Evolutionary conservation across 345 rosid genomes (phyloP).

Genomic region (Dovyalis caffra): DNA sequence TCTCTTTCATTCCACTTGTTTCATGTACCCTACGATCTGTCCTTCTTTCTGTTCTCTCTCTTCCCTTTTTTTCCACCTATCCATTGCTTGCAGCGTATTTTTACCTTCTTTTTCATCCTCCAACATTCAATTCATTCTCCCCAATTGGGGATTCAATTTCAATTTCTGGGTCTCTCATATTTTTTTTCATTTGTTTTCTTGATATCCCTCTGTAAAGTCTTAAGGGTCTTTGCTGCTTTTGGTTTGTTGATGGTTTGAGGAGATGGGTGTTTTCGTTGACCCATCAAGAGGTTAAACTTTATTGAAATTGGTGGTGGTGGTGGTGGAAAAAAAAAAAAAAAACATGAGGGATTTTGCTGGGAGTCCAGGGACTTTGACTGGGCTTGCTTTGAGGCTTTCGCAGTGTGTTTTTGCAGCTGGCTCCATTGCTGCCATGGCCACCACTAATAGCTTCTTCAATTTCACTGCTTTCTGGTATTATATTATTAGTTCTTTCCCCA

Average conservation of each 20-base stretch:
- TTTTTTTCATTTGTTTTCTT: background rate
- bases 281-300: background rate
- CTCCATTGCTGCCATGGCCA: conserved; percentile 66
- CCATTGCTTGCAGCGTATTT: background rate
- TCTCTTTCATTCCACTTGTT: conserved; percentile 1
- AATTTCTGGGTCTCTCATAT: conserved; percentile 8
- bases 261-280: conserved; percentile 12
- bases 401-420: conserved; percentile 76
- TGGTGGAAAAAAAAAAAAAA: background rate
- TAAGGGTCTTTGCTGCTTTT: background rate
- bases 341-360: conserved; percentile 72
- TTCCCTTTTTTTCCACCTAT: no score
- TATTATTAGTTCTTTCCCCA: background rate
- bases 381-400: conserved; percentile 54
- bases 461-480: conserved; percentile 81
- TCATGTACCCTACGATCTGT: background rate
- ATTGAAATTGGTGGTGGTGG: conserved; percentile 10
- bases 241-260: conserved; percentile 11
- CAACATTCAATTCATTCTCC: background rate
- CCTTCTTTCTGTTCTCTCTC: background rate
- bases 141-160: background rate
- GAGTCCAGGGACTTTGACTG: conserved; percentile 76
- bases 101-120: background rate
- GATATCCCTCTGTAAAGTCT: background rate
- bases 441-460: conserved; percentile 54